Percentiles rank a stretch among this genome's conserved stretches.
Conservation (phyloP, 2,329 filamentous ascomycete species). For the Hirsutella rhossiliensis region DNA sequence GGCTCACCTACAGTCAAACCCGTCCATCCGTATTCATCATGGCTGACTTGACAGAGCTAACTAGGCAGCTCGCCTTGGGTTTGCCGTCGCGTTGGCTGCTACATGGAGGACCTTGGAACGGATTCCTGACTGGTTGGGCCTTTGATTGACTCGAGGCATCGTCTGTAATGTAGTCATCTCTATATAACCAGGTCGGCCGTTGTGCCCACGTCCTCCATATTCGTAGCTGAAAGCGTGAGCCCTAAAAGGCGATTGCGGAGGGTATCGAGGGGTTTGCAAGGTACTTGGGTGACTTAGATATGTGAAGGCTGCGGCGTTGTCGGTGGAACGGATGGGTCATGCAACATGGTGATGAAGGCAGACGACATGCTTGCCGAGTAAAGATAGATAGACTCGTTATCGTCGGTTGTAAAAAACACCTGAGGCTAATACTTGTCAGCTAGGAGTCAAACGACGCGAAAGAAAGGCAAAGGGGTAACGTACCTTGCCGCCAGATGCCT, state of each 20-base stretch:
- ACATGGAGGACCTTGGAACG: too few species aligned
- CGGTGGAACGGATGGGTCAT: neutral
- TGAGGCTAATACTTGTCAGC: neutral
- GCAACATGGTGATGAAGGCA: neutral
- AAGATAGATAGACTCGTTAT: neutral
- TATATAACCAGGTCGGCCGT: neutral
- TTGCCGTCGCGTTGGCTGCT: too few species aligned
- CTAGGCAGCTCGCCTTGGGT: too few species aligned
- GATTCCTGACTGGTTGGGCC: too few species aligned
- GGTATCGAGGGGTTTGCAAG: neutral
- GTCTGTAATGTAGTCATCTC: neutral
- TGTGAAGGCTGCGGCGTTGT: neutral
- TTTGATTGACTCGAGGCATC: too few species aligned
- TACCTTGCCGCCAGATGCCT: neutral
- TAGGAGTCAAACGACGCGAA: neutral
- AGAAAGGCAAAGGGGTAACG: neutral
- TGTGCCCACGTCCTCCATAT: neutral
- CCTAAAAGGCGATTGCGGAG: neutral
- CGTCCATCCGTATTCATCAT: too few species aligned
- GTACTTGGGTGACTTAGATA: neutral
- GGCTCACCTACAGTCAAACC: too few species aligned
- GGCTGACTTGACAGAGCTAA: too few species aligned
- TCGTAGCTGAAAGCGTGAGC: neutral
- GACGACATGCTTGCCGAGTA: neutral
- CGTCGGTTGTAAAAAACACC: neutral